Conservation (phyloP, 441 rosid species). For the Syzygium syzygioides region DNA sequence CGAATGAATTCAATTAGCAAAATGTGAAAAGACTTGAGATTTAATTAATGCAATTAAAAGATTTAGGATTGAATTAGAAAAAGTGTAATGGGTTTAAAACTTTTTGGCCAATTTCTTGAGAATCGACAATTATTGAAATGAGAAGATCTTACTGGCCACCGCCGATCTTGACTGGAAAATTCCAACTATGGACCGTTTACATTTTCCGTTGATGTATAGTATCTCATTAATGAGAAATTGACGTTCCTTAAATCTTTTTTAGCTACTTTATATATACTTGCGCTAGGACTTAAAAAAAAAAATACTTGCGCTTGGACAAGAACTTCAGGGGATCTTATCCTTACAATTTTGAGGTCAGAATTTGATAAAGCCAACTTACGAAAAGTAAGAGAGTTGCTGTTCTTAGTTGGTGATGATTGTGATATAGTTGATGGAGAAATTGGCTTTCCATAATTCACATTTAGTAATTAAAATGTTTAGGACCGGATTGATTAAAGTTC, state of each 20-base stretch:
- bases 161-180: not conserved
- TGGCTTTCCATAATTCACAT: not conserved
- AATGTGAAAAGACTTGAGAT: too few relatives aligned
- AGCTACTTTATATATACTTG: not conserved
- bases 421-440: not conserved
- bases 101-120: too few relatives aligned
- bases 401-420: not conserved
- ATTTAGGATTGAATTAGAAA: too few relatives aligned
- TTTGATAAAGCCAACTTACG: not conserved
- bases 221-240: not conserved
- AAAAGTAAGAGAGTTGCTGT: not conserved
- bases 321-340: not conserved
- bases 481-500: too few relatives aligned
- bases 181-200: too few relatives aligned
- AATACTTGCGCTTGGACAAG: not conserved
- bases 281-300: too few relatives aligned
- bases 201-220: too few relatives aligned
- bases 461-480: too few relatives aligned
- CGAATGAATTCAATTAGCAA: too few relatives aligned
- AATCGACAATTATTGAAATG: not conserved
- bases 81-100: too few relatives aligned
- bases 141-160: conserved; percentile 3
- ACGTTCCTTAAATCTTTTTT: not conserved
- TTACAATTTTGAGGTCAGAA: not conserved
- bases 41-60: too few relatives aligned